Evolutionary conservation across 768 basidiomycete species (phyloP).

Genomic region (Boletus rubropictus): DNA sequence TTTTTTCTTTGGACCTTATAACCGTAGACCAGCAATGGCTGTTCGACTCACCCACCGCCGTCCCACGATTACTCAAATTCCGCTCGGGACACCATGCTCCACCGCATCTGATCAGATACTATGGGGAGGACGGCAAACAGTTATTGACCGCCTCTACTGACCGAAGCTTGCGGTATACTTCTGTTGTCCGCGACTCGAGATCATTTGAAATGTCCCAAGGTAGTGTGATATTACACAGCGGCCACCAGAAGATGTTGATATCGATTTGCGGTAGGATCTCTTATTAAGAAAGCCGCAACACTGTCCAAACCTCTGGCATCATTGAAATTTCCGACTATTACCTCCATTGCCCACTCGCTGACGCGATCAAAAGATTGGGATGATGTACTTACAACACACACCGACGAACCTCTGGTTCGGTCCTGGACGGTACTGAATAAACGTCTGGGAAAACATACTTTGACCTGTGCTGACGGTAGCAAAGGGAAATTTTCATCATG

Average conservation of each 20-base stretch:
- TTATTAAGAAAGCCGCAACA: conserved; percentile 72
- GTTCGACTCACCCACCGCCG: conserved; percentile 83
- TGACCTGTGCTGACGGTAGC: conserved; percentile 48
- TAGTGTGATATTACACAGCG: conserved; percentile 21
- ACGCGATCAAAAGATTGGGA: conserved; percentile 94
- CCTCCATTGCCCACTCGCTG: conserved; percentile 70
- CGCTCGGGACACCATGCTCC: conserved; percentile 90
- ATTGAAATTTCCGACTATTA: conserved; percentile 80
- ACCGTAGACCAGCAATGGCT: conserved; percentile 80
- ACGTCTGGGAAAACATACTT: conserved; percentile 67
- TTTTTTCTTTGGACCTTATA: background rate
- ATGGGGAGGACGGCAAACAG: conserved; percentile 96
- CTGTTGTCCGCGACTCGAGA: conserved; percentile 90
- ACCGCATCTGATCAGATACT: conserved; percentile 88
- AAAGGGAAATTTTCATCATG: conserved; percentile 51
- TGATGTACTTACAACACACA: conserved; percentile 87
- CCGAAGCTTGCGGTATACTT: conserved; percentile 82
- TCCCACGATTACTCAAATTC: conserved; percentile 85
- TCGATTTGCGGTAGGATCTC: conserved; percentile 53
- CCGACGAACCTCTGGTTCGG: conserved; percentile 74
- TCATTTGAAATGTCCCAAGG: conserved; percentile 95
- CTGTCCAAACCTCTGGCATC: conserved; percentile 74
- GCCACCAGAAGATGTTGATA: conserved; percentile 1
- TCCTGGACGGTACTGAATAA: conserved; percentile 88
- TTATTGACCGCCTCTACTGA: conserved; percentile 86